Evolutionary conservation across 495 filamentous ascomycete genomes (phyloP), one percentile per base, ranked within the genome.

Genomic region (Lasiosphaeriaceae sp.): DNA sequence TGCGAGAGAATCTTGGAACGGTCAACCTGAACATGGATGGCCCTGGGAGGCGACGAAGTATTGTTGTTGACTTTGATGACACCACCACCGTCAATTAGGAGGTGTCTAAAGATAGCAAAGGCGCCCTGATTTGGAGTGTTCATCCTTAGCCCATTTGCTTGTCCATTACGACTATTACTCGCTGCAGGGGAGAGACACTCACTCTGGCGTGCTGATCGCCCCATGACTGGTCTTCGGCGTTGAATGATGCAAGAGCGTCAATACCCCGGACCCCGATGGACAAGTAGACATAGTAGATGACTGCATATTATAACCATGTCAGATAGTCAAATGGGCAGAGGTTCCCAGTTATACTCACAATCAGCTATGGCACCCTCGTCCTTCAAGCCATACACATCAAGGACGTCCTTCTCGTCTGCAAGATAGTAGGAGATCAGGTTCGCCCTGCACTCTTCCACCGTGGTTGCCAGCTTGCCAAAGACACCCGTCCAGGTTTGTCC

Each of bases 41-140:
- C 26, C 54, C 21, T 58, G 57, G 19, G 45, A 29, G 22, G 48
- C 9, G n/a, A n/a, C n/a, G n/a, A n/a, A 0, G 31, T 16, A 41
- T 72, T 52, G 55, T 61, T 64, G 2, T 56, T 31, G 3, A 78
- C 49, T 3, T 9, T 3, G 11, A 59, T 57, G 19, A 74, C 59
- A 45, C 68, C 72, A 34, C 70, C 46, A 44, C 67, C 68, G 41
- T 71, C 58, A 12, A 57, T 61, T 21, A 74, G 67, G 19, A 77
- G 63, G 50, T 65, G 67, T 52, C 63, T 71, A 11, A 79, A 62
- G 26, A 75, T 77, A 23, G 71, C 66, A 54, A 75, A 77, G 56
- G 75, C 74, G 21, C 73, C 74, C 75, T 78, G 39, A 35, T 68
- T 31, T 31, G 9, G 26, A 31, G 26, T 9, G 26, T 31, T 31